phyloP scores from a whole-genome alignment of 2,329 filamentous ascomycete genomes.

The Acarospora socialis region DNA sequence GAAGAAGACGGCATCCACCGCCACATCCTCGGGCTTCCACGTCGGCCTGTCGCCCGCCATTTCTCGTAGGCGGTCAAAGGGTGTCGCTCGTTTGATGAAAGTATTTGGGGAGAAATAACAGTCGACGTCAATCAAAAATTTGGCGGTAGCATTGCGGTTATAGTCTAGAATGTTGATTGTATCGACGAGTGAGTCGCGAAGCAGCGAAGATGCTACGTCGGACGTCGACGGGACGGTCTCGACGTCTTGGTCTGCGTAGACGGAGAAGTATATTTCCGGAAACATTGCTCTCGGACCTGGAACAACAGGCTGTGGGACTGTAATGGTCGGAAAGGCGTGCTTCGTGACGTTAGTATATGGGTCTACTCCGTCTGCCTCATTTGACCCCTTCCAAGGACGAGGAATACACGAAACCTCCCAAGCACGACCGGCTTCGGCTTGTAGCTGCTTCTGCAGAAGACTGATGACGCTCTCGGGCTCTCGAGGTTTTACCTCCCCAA shows the following conservation, averaged over 20 bases:
- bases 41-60: slow-evolving; percentile 51
- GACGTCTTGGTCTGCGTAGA: slow-evolving; percentile 75
- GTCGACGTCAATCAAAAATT: slow-evolving; percentile 84
- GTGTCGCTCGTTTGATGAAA: slow-evolving; percentile 84
- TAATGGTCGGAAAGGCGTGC: slow-evolving; percentile 63
- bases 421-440: slow-evolving; percentile 54
- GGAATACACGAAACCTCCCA: slow-evolving; percentile 60
- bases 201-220: slow-evolving; percentile 64
- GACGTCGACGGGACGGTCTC: slow-evolving; percentile 71
- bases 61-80: slow-evolving; percentile 74
- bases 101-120: slow-evolving; percentile 83
- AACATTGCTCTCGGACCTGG: slow-evolving; percentile 66
- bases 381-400: slow-evolving; percentile 34
- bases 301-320: slow-evolving; percentile 59
- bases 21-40: slow-evolving; percentile 96
- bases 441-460: slow-evolving; percentile 73
- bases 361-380: slow-evolving; percentile 37
- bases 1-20: slow-evolving; percentile 94
- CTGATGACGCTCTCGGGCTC: slow-evolving; percentile 59
- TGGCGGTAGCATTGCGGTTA: slow-evolving; percentile 75
- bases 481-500: slow-evolving; percentile 47
- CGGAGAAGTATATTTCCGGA: slow-evolving; percentile 86
- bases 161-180: slow-evolving; percentile 90
- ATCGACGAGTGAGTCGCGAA: slow-evolving; percentile 76
- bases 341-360: slow-evolving; percentile 47